A percentile compares a stretch with the other conserved stretches of the same genome.
Evolutionary conservation across 805 yeast species (phyloP).

Genomic region (Candida palmyrensis): DNA sequence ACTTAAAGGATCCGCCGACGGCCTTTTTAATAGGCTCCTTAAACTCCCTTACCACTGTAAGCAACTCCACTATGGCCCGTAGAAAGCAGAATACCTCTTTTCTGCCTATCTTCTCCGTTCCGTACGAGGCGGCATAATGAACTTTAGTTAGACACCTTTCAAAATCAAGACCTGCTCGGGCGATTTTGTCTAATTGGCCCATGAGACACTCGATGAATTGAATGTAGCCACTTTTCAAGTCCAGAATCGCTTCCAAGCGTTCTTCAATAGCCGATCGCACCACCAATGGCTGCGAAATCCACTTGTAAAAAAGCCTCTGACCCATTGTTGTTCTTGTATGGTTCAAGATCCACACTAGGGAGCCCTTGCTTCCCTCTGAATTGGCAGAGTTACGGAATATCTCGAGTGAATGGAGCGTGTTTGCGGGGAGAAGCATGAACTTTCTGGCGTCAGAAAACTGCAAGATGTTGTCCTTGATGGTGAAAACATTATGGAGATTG

Average conservation of each 20-base stretch:
- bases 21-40: constrained; percentile 31
- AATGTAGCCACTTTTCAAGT: constrained; percentile 21
- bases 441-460: constrained; percentile 44
- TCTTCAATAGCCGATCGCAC: constrained; percentile 48
- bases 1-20: constrained; percentile 24
- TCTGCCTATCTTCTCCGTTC: constrained; percentile 22
- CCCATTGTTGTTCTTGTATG: constrained; percentile 82
- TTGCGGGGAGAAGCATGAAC: constrained; percentile 57
- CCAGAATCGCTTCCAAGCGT: constrained; percentile 55
- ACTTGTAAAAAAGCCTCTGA: constrained; percentile 53
- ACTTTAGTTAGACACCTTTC: constrained; percentile 32
- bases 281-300: constrained; percentile 74
- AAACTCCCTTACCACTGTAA: constrained; percentile 22
- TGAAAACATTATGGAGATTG: constrained; percentile 51
- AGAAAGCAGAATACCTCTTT: constrained; percentile 29
- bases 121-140: constrained; percentile 31
- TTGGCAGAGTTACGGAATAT: constrained; percentile 65
- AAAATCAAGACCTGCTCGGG: constrained; percentile 23
- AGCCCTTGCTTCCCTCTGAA: constrained; percentile 48
- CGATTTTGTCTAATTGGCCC: constrained; percentile 18
- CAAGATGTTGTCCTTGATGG: constrained; percentile 44
- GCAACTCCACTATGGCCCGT: constrained; percentile 21
- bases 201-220: constrained; percentile 31
- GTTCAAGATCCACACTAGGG: constrained; percentile 74
- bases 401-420: constrained; percentile 68